phyloP scores from a whole-genome alignment of 169 alveolate genomes.

The Besnoitia besnoiti region DNA sequence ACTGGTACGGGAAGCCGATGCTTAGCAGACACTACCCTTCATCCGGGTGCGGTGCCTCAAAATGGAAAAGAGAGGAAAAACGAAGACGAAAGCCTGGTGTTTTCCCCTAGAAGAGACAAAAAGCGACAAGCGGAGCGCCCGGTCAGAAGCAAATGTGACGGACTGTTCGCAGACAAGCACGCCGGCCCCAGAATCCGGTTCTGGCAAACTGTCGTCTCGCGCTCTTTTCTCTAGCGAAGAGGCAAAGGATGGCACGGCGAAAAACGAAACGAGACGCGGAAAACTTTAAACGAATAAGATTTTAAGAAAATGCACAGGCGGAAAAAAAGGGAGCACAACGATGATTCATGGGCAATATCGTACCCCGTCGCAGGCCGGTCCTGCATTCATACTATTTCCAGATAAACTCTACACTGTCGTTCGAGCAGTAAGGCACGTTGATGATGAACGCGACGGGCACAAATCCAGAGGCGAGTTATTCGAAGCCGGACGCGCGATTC shows the following conservation, averaged over 20 bases:
- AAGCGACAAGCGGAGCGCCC: neutral
- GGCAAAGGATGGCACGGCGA: neutral
- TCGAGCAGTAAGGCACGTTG: no score
- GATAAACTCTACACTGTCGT: no score
- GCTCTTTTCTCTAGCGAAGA: neutral
- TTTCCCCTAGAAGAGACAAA: neutral
- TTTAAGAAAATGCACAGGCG: no score
- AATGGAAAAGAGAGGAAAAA: neutral
- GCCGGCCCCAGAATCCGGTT: neutral
- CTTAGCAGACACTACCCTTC: no score
- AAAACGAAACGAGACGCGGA: neutral
- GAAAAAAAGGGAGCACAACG: neutral
- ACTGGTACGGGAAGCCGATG: no score
- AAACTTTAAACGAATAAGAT: neutral
- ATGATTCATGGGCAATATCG: neutral
- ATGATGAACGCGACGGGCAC: no score
- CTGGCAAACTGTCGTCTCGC: neutral
- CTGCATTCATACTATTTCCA: no score
- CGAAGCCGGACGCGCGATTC: no score
- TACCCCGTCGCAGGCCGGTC: neutral
- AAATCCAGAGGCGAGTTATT: no score
- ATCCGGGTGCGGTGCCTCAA: neutral
- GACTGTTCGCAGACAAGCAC: neutral
- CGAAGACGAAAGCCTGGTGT: neutral
- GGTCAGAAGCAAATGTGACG: neutral